Conservation (phyloP, 371 early-diverging fungal species). For the Mucor lusitanicus region DNA sequence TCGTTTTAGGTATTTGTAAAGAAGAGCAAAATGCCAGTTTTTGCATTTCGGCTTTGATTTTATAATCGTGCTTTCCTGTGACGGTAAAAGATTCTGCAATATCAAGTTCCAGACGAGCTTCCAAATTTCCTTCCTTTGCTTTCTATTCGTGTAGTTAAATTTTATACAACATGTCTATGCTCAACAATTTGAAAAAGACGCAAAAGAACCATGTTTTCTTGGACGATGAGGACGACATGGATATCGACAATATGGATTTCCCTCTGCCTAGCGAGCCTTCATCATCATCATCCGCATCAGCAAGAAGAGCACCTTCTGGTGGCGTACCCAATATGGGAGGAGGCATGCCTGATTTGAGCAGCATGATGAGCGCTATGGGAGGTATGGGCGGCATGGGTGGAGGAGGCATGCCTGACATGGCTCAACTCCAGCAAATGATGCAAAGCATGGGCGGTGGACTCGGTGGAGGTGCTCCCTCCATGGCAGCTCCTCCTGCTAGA, state of each 20-base stretch:
- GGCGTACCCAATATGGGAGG: conserved; percentile 10
- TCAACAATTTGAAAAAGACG: conserved; percentile 45
- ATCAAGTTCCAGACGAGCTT: background rate
- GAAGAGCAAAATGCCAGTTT: background rate
- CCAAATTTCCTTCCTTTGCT: conserved; percentile 5
- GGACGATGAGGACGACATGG: conserved; percentile 53
- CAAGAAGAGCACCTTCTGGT: background rate
- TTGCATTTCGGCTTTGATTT: background rate
- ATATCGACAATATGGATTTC: conserved; percentile 73
- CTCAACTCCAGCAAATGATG: conserved; percentile 36
- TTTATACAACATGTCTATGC: conserved; percentile 39
- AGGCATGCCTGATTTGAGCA: conserved; percentile 37
- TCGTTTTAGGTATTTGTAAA: background rate
- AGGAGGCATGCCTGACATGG: conserved; percentile 28
- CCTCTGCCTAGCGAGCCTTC: conserved; percentile 51
- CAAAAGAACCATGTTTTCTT: conserved; percentile 44
- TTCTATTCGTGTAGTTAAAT: background rate
- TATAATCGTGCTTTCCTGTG: background rate
- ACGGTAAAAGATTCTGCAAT: background rate
- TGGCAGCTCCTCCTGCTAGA: conserved; percentile 2
- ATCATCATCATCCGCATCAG: conserved; percentile 8
- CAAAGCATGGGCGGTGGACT: conserved; percentile 16
- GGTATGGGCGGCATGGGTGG: conserved; percentile 12
- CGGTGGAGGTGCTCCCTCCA: background rate
- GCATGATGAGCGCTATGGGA: conserved; percentile 35